phyloP scores from a whole-genome alignment of 306 rosid genomes.

The Mucuna pruriens region DNA sequence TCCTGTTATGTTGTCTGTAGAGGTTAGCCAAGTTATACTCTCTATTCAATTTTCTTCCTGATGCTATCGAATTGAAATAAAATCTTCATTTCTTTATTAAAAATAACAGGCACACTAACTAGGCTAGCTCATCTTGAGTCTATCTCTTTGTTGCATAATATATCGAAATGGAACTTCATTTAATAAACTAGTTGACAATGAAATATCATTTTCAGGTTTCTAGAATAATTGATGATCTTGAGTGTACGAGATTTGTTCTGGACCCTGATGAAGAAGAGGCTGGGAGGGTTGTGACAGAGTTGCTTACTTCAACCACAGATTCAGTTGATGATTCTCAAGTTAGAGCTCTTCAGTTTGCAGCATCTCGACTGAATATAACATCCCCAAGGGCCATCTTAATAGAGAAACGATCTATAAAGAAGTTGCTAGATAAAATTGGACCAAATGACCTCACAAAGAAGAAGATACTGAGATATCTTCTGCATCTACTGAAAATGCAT shows the following conservation, averaged over 20 bases:
- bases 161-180: conserved; percentile 4
- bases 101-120: background rate
- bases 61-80: background rate
- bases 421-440: conserved; percentile 58
- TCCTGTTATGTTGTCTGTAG: conserved; percentile 65
- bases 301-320: conserved; percentile 59
- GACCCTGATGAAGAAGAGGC: conserved; percentile 78
- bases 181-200: conserved; percentile 36
- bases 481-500: conserved; percentile 63
- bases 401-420: conserved; percentile 73
- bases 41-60: conserved; percentile 16
- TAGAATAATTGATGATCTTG: conserved; percentile 73
- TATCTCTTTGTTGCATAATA: background rate
- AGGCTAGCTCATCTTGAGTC: background rate
- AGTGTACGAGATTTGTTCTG: conserved; percentile 53
- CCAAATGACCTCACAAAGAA: conserved; percentile 55
- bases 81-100: background rate
- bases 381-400: conserved; percentile 59
- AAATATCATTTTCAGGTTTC: conserved; percentile 67
- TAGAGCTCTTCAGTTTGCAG: conserved; percentile 70
- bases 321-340: conserved; percentile 58
- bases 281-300: conserved; percentile 63
- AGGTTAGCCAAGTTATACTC: conserved; percentile 62
- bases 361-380: conserved; percentile 65
- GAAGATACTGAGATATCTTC: conserved; percentile 61